phyloP scores from a whole-genome alignment of 2,329 filamentous ascomycete species.

The Sordariomycetes sp. region DNA sequence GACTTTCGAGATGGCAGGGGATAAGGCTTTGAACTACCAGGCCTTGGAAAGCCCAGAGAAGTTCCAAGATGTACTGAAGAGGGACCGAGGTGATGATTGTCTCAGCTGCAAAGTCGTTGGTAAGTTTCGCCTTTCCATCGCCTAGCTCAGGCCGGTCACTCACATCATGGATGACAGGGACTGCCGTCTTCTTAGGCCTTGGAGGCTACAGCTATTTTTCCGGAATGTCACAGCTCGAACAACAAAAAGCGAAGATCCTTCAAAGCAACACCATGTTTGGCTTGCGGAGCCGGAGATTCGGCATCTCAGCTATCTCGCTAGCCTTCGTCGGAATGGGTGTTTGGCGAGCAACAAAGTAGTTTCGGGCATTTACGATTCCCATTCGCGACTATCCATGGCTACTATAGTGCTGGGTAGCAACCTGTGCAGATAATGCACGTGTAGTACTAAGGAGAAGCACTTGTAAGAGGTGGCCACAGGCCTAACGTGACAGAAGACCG shows the following conservation, averaged over 20 bases:
- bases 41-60: conserved; percentile 52
- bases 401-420: too few relatives aligned
- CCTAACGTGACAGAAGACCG: too few relatives aligned
- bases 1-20: conserved; percentile 17
- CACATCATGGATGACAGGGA: conserved; percentile 38
- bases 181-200: conserved; percentile 65
- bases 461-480: too few relatives aligned
- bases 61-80: conserved; percentile 46
- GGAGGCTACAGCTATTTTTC: conserved; percentile 71
- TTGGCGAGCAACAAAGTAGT: conserved; percentile 54
- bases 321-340: conserved; percentile 61
- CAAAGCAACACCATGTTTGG: conserved; percentile 63
- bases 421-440: too few relatives aligned
- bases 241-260: conserved; percentile 56
- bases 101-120: conserved; percentile 62
- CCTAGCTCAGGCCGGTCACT: conserved; percentile 3
- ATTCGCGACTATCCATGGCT: too few relatives aligned
- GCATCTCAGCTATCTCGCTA: conserved; percentile 59
- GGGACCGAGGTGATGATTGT: conserved; percentile 57
- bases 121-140: conserved; percentile 27
- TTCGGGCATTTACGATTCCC: too few relatives aligned
- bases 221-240: conserved; percentile 61
- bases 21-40: conserved; percentile 39
- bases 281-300: conserved; percentile 59
- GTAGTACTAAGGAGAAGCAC: too few relatives aligned